Conservation (phyloP, 164 flowering plant genomes). For the Sedum album region DNA sequence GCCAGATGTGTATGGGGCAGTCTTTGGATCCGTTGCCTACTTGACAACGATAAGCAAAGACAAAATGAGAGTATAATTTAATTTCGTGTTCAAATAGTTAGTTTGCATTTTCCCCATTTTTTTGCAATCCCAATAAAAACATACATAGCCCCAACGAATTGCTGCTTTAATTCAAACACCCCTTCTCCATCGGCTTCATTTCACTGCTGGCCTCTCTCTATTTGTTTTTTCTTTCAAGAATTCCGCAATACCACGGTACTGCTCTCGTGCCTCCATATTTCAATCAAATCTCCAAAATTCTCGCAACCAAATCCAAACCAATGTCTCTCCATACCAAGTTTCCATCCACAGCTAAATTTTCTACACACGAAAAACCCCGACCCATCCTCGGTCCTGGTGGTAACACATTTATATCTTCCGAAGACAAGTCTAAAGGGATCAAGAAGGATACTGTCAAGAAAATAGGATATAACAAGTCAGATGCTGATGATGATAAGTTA, state of each 20-base stretch:
- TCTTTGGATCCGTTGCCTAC: not conserved
- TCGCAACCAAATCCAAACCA: not conserved
- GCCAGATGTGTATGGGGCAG: not conserved
- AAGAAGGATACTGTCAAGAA: not conserved
- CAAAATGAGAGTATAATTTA: no score
- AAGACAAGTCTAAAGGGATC: conserved; percentile 19
- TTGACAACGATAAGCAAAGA: not conserved
- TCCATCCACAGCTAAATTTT: conserved; percentile 17
- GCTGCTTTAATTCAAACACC: not conserved
- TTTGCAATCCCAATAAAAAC: no score
- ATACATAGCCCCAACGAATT: no score
- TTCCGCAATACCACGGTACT: no score
- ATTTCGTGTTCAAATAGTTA: no score
- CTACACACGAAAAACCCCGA: conserved; percentile 24
- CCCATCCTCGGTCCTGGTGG: conserved; percentile 39
- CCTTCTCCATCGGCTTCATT: no score
- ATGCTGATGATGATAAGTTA: not conserved
- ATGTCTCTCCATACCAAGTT: conserved; percentile 23
- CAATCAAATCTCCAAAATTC: no score
- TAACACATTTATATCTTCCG: conserved; percentile 39
- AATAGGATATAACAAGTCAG: conserved; percentile 2
- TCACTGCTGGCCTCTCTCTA: not conserved
- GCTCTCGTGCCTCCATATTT: no score
- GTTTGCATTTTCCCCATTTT: no score
- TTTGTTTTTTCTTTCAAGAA: no score